Evolutionary conservation across 148 eudicot species (phyloP).

Genomic region (Agrostemma githago): DNA sequence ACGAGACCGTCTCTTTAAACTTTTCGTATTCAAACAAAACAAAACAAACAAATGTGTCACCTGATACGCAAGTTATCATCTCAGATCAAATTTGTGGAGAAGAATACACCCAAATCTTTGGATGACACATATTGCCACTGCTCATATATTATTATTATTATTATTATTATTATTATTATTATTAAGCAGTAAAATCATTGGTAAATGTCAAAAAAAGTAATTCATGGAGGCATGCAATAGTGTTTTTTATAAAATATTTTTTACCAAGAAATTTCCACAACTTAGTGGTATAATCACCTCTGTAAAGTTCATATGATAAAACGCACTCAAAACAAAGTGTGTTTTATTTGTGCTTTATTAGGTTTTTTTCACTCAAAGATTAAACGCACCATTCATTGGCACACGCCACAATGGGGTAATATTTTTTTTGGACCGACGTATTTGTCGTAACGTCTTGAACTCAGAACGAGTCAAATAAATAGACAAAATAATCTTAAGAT

Average conservation of each 20-base stretch:
- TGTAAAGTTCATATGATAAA: not conserved
- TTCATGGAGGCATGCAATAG: not conserved
- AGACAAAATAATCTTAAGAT: no score
- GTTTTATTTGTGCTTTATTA: no score
- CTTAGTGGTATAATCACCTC: not conserved
- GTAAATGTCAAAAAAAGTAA: not conserved
- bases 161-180: no score
- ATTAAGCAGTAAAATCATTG: not conserved
- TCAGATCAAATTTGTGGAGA: slow-evolving; percentile 29
- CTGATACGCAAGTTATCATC: slow-evolving; percentile 37
- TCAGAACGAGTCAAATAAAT: no score
- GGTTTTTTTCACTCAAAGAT: slow-evolving; percentile 12
- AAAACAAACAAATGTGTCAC: not conserved
- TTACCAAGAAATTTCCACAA: not conserved
- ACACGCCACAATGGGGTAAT: no score
- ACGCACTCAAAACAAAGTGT: slow-evolving; percentile 27
- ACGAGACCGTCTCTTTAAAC: no score
- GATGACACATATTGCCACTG: no score
- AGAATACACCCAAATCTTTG: not conserved
- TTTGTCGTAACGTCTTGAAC: no score
- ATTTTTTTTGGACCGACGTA: no score
- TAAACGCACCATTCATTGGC: not conserved
- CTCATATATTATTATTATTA: no score
- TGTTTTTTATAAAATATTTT: not conserved
- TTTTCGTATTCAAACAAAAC: not conserved